These are phyloP conservation scores for Chlamydomonas sphaeroides DNA, from an alignment of 139 green algal genomes.

Conservation along the genomic window DNA sequence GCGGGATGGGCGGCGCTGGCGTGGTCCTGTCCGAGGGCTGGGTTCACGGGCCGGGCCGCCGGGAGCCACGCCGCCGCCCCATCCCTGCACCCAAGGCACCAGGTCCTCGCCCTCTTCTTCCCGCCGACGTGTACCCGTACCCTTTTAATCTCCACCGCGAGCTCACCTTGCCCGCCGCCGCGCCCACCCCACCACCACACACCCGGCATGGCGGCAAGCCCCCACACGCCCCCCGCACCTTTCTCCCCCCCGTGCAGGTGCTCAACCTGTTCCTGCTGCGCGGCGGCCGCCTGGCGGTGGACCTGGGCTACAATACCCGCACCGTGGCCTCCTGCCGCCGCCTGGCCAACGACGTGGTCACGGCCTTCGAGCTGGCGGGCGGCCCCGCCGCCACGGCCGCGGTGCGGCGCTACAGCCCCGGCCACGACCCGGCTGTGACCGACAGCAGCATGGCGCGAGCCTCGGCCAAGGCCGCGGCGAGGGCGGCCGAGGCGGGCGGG, in stretches of 20 bases:
- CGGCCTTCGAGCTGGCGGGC: background rate
- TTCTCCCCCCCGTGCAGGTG: background rate
- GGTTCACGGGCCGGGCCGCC: too few relatives aligned
- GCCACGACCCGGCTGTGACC: slow-evolving; percentile 25
- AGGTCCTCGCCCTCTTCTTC: too few relatives aligned
- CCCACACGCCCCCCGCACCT: too few relatives aligned
- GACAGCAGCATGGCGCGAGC: slow-evolving; percentile 14
- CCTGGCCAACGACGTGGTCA: too few relatives aligned
- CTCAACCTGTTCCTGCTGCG: slow-evolving; percentile 21
- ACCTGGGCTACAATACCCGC: slow-evolving; percentile 46
- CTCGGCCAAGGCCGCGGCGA: slow-evolving; percentile 14
- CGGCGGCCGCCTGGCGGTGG: slow-evolving; percentile 8
- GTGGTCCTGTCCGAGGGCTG: too few relatives aligned
- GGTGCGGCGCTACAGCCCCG: slow-evolving; percentile 24
- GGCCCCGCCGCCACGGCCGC: background rate
- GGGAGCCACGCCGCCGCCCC: too few relatives aligned
- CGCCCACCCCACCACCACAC: too few relatives aligned
- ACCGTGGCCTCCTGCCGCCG: background rate
- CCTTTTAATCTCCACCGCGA: too few relatives aligned
- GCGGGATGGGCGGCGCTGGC: background rate
- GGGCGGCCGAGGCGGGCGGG: background rate
- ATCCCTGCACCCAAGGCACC: too few relatives aligned
- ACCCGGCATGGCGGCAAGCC: too few relatives aligned
- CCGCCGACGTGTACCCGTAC: too few relatives aligned
- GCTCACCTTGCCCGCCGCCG: too few relatives aligned